Conservation (phyloP, 192 early-diverging fungal genomes). For the Podochytrium sp. region DNA sequence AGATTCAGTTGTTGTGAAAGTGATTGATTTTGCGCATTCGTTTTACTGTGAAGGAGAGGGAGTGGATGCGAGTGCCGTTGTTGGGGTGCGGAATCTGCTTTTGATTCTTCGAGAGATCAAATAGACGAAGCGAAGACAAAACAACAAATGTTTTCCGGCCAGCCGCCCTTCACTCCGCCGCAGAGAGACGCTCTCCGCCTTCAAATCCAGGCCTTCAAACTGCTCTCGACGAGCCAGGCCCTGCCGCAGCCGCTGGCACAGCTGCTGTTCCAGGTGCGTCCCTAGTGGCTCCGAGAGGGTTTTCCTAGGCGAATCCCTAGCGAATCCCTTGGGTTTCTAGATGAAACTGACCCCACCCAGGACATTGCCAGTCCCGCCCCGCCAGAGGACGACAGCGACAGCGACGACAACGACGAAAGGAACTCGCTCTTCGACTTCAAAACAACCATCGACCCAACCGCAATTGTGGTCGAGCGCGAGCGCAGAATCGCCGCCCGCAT, state of each 20-base stretch:
- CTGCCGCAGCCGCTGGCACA: slow-evolving; percentile 71
- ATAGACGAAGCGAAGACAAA: not conserved
- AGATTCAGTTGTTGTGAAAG: slow-evolving; percentile 46
- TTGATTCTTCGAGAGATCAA: slow-evolving; percentile 53
- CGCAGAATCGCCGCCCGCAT: slow-evolving; percentile 71
- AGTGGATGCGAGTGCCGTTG: slow-evolving; percentile 69
- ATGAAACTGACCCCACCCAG: not conserved
- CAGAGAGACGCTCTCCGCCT: slow-evolving; percentile 73
- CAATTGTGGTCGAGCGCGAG: slow-evolving; percentile 78
- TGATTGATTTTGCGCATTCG: slow-evolving; percentile 94
- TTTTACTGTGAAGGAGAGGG: slow-evolving; percentile 57
- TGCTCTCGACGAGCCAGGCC: slow-evolving; percentile 78
- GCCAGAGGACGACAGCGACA: slow-evolving; percentile 28
- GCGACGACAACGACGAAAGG: slow-evolving; percentile 17
- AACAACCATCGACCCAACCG: slow-evolving; percentile 78
- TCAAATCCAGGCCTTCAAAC: slow-evolving; percentile 86
- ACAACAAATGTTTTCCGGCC: not conserved
- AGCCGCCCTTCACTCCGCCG: slow-evolving; percentile 41
- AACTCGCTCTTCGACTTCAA: slow-evolving; percentile 36
- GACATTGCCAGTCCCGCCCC: slow-evolving; percentile 56
- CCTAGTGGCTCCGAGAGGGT: not conserved
- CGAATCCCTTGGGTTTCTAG: too few relatives aligned
- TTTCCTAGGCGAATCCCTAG: not conserved
- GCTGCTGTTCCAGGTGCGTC: not conserved
- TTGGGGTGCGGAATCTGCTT: slow-evolving; percentile 67